phyloP scores from a whole-genome alignment of 495 filamentous ascomycete genomes.

The Astrocystis sublimbata region DNA sequence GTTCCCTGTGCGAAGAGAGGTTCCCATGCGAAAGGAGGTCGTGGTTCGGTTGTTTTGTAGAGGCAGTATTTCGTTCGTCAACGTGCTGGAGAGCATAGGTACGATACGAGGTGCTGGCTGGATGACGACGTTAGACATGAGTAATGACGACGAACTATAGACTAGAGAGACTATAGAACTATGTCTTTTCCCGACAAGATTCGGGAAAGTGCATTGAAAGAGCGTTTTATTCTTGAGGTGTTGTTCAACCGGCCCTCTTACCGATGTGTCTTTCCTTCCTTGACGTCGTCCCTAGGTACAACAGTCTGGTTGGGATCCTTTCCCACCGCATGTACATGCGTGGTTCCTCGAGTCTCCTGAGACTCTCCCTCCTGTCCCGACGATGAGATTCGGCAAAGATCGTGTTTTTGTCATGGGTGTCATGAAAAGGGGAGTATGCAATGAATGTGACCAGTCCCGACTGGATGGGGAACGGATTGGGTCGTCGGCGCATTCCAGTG shows the following conservation, averaged over 20 bases:
- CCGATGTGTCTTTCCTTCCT: not conserved
- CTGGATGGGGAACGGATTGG: not conserved
- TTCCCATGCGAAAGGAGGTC: too few relatives aligned
- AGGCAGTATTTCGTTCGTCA: not conserved
- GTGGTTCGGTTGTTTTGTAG: too few relatives aligned
- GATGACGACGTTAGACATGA: not conserved
- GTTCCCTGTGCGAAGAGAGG: too few relatives aligned
- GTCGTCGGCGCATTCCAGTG: not conserved
- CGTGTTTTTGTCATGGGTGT: slow-evolving; percentile 25
- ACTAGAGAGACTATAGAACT: slow-evolving; percentile 1
- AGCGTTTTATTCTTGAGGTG: not conserved
- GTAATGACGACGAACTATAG: not conserved
- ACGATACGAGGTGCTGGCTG: not conserved
- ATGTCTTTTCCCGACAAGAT: not conserved
- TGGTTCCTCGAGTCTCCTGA: not conserved
- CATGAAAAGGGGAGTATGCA: not conserved
- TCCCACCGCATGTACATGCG: not conserved
- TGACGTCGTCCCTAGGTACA: not conserved
- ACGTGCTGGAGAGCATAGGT: not conserved
- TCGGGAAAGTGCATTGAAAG: not conserved
- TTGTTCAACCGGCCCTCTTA: not conserved
- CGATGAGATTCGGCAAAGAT: slow-evolving; percentile 17
- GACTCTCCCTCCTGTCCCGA: not conserved
- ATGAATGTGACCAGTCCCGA: slow-evolving; percentile 3
- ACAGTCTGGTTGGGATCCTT: not conserved